Evolutionary conservation across 768 basidiomycete genomes (phyloP), one percentile per base, ranked within the genome.

Genomic region (Candolleomyces aberdarensis): DNA sequence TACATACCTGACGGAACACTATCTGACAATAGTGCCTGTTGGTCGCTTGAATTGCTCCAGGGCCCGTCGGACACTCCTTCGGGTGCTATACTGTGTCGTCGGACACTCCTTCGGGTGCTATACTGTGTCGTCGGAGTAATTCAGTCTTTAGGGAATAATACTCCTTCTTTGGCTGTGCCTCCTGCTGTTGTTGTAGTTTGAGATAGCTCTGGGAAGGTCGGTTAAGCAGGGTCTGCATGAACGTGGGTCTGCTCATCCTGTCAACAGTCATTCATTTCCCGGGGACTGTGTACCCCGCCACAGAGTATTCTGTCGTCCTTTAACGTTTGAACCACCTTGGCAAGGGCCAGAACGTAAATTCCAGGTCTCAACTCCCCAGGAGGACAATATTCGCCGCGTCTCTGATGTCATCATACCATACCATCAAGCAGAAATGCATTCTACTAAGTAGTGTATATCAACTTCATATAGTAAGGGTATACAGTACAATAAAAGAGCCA

Each of bases 181-280:
- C 8, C 36, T 36, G 8, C 60, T 74, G 70, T 20, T 66, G 63
- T 0, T 81, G 74, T 9, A 73, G 67, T 20, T 40, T 10, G 8
- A 56, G 40, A 70, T 91, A 91, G 0, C 79, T 74, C 69, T 88
- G 85, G 1, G 88, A 89, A 11, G 89, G 89, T 56, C 78, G 70
- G 56, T 84, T 82, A 47, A 92, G 77, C 48, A 90, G 70, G 44
- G 77, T 78, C 71, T 91, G 88, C 20, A 75, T 66, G 39, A 75
- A 65, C 22, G 72, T 73, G n/a, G 74, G 75, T 57, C 73, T 76
- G 47, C 67, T 56, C 39, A 56, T 56, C 54, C 54, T 56, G 54
- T 56, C 54, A 43, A 3, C 8, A n/a, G 54, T 19, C 7, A n/a
- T 9, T 17, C 41, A 11, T 20, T 46, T 17, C 44, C 44, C 44